phyloP scores from a whole-genome alignment of 2,329 filamentous ascomycete species.

The Macroventuria anomochaeta region DNA sequence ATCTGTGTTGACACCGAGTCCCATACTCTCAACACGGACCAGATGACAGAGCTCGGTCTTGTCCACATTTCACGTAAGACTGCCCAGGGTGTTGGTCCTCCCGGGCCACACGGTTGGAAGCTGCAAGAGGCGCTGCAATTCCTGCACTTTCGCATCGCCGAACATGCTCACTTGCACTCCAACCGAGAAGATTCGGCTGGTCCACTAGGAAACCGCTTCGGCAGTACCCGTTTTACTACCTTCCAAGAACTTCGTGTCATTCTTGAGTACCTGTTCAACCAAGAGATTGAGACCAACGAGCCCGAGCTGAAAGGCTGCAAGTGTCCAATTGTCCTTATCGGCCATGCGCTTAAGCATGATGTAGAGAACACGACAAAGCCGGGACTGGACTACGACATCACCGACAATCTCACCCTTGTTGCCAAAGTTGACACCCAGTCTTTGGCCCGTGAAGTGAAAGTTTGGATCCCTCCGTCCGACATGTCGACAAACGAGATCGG shows the following conservation, averaged over 20 bases:
- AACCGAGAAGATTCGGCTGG: conserved; percentile 15
- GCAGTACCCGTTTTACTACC: conserved; percentile 27
- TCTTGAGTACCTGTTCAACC: conserved; percentile 21
- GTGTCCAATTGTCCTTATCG: conserved; percentile 31
- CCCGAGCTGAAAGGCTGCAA: conserved; percentile 13
- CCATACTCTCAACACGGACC: conserved; percentile 26
- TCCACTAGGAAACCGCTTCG: conserved; percentile 31
- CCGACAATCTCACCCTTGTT: conserved; percentile 17
- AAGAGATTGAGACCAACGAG: conserved; percentile 14
- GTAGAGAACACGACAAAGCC: conserved; percentile 24
- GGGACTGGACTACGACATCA: conserved; percentile 23
- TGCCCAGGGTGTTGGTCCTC: not conserved
- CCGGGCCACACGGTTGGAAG: conserved; percentile 25
- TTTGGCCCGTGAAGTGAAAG: conserved; percentile 18
- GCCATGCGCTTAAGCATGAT: conserved; percentile 32
- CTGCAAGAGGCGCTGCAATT: conserved; percentile 29
- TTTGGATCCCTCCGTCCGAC: conserved; percentile 7
- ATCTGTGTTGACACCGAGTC: conserved; percentile 36
- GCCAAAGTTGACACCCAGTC: conserved; percentile 34
- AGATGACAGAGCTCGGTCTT: conserved; percentile 35
- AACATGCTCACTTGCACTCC: conserved; percentile 27
- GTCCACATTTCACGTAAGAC: conserved; percentile 17
- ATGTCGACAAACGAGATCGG: conserved; percentile 17
- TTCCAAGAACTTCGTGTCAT: conserved; percentile 17
- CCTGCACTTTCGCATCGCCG: conserved; percentile 29